Base-by-base conservation (phyloP, 2,329 filamentous ascomycete species). In the Fusarium bulbicola region DNA sequence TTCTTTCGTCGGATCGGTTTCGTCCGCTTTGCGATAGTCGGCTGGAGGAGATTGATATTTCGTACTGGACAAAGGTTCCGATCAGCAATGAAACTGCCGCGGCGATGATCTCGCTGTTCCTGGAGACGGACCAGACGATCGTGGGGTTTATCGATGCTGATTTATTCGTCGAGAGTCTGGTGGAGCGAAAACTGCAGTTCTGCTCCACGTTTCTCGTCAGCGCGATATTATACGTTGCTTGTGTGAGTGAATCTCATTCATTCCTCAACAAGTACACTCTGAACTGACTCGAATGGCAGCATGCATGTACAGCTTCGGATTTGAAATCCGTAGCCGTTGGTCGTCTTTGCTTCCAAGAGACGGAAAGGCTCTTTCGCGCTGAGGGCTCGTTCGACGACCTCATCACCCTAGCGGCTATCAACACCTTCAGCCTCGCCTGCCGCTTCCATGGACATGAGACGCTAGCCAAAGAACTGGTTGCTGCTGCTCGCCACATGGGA, bases 171-270 rank as follows among this genome's bases (percentile, higher is more conserved):
- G 45, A 40, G 1, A 62, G 39, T 46, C 46, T 64, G 5, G 57
- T 53, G 39, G 13, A 37, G 5, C 32, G 62, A 26, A 61, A 5
- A 6, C 57, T 26, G 1, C 42, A 18, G 5, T 64, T 64, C 6
- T 64, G 62, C 21, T 64, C 62, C 18, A n/a, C 58, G 0, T 63
- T 64, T 12, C 58, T 64, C 7, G 62, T 64, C 10, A 64, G 58
- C 13, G 18, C 46, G 6, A 34, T 64, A 13, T 11, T 64, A 28
- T 64, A 64, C 13, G 46, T 63, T 18, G 62, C 46, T n/a, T 64
- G 62, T 5, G 62, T 64, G 10, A 18, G 57, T 28, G 16, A 36
- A 36, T 6, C 4, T 9, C 4, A 18, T 10, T 36, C 34, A 15
- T 16, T 16, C 15, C 8, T 18, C 34, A 16, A 16, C 15, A 36